Evolutionary conservation across 2,329 filamentous ascomycete species (phyloP), one percentile per base, ranked within the genome.

Genomic region (Diaporthe citri): DNA sequence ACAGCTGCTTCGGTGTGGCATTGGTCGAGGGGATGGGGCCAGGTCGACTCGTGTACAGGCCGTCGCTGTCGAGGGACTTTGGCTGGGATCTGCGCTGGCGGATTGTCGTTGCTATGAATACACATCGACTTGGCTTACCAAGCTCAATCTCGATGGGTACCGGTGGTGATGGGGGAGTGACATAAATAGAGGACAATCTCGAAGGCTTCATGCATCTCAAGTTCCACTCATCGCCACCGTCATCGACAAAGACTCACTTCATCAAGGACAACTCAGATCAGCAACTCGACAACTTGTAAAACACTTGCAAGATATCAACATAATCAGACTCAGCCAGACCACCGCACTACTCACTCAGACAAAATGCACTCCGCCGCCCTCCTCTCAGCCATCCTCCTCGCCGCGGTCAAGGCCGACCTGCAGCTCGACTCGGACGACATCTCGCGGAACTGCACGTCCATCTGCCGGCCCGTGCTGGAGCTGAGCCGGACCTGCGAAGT

Each of bases 401-500:
- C 78, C 51, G 62, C 66, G 39, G 71, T 59, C 62, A 78, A 76
- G 60, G 83, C 84, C 62, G 82, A 82, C 72, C 75, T 85, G 56
- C 79, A 79, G 72, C 78, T 85, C 48, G 82, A 84, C 71, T 75
- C 78, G 57, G 80, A 82, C 64, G 81, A 85, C 71, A 78, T 84
- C 15, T 84, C 85, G 10, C 69, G 73, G n/a, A 77, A 76, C 52
- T 85, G 84, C 79, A 76, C 78, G 39, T 75, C 78, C 76, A 83
- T 85, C 78, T 86, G 85, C 77, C 73, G 78, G 31, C 84, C 85
- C 59, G 78, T 85, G 46, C 81, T 79, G 13, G 76, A 82, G 34
- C 81, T 86, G 41, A 82, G 81, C 70, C 79, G 79, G 46, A 79
- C 78, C 52, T 87, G 85, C 76, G 82, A 85, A 87, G 59, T 90